phyloP scores from a whole-genome alignment of 2,329 filamentous ascomycete genomes.

The Fusarium subglutinans region DNA sequence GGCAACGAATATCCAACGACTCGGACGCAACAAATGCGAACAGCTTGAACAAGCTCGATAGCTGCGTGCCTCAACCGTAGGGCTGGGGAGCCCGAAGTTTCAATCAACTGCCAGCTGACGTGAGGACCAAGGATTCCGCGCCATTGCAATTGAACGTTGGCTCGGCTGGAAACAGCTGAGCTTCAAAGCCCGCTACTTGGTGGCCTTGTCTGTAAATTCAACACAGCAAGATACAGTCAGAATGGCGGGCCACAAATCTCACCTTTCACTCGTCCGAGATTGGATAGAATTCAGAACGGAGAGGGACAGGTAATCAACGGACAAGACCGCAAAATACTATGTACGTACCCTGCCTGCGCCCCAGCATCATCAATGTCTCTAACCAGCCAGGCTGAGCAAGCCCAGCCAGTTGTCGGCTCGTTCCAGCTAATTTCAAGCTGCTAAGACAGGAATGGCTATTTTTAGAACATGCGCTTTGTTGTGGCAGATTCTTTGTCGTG shows the following conservation, averaged over 20 bases:
- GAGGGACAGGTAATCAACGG: slow-evolving; percentile 3
- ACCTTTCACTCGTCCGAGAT: not conserved
- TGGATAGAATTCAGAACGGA: not conserved
- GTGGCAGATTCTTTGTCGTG: slow-evolving; percentile 32
- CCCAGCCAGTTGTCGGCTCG: slow-evolving; percentile 27
- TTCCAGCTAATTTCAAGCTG: slow-evolving; percentile 35
- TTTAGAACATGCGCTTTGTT: slow-evolving; percentile 31
- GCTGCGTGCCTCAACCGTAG: not conserved
- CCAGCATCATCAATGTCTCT: slow-evolving; percentile 19
- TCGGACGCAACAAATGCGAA: not conserved
- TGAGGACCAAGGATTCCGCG: slow-evolving; percentile 15
- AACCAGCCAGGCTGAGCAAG: not conserved
- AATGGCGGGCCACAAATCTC: not conserved
- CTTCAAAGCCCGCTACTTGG: not conserved
- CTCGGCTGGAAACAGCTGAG: slow-evolving; percentile 4
- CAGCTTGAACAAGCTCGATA: not conserved
- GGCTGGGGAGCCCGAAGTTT: slow-evolving; percentile 2
- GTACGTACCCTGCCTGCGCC: slow-evolving; percentile 29
- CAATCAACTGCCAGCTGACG: slow-evolving; percentile 29
- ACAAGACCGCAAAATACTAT: slow-evolving; percentile 1
- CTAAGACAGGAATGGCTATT: slow-evolving; percentile 30
- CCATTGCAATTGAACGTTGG: not conserved
- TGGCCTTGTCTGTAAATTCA: not conserved
- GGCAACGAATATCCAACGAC: not conserved
- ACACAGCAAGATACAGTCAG: slow-evolving; percentile 3